These are phyloP conservation scores for Cardamine chenopodiifolia DNA, from an alignment of 345 rosid species.

Conservation along the genomic window DNA sequence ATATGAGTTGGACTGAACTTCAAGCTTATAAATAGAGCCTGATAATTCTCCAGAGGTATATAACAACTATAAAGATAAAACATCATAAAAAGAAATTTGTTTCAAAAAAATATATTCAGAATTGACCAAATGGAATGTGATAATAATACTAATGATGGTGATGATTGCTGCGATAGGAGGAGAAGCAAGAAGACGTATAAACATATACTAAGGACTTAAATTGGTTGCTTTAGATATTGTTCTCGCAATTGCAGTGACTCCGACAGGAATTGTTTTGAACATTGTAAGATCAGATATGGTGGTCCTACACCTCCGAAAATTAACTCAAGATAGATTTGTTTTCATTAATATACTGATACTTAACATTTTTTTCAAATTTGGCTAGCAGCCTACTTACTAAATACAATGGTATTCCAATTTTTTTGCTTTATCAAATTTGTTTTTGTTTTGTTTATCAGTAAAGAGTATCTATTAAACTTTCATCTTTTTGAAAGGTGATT, in stretches of 20 bases:
- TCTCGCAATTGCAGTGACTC: slow-evolving; percentile 15
- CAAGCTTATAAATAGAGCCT: slow-evolving; percentile 19
- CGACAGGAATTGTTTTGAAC: slow-evolving; percentile 28
- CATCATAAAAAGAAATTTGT: background rate
- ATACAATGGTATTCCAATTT: too few relatives aligned
- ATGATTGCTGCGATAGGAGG: background rate
- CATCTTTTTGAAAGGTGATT: too few relatives aligned
- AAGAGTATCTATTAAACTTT: too few relatives aligned
- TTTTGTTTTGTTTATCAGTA: too few relatives aligned
- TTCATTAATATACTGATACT: background rate
- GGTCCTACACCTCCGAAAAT: slow-evolving; percentile 19
- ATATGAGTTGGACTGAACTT: too few relatives aligned
- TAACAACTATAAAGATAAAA: background rate
- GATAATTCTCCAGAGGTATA: background rate
- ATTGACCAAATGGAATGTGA: slow-evolving; percentile 8
- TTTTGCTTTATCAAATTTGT: too few relatives aligned
- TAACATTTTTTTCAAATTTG: too few relatives aligned
- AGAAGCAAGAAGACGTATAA: slow-evolving; percentile 1
- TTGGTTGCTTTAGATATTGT: slow-evolving; percentile 25
- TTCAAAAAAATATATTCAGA: background rate
- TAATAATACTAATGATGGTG: slow-evolving; percentile 22
- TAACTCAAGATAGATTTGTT: slow-evolving; percentile 3
- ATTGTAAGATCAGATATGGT: slow-evolving; percentile 37
- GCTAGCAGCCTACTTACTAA: too few relatives aligned
- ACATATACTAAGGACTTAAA: background rate